Base-by-base conservation (phyloP, 164 flowering plant genomes). In the Warburgia ugandensis region DNA sequence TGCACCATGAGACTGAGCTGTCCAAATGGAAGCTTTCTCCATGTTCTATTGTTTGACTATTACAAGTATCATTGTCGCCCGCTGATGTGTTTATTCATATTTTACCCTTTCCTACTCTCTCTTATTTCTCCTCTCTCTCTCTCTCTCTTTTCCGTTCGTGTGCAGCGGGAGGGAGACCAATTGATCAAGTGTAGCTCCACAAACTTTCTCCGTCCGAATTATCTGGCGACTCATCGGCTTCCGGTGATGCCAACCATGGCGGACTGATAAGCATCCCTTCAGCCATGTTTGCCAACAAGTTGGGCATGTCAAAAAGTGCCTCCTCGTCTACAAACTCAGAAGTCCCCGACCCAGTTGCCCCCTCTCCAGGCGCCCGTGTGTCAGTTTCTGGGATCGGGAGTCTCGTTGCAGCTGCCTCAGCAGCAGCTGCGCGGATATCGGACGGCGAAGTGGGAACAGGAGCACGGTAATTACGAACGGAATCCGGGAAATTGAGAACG, bases 371-470 rank as follows among this genome's bases (percentile, higher is more conserved):
- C 20, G 14, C 16, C 29, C 14, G 29, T 11, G 22, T 16, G 4
- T 5, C 31, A 1, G 29, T 14, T 2, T 16, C 45, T 33, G 64
- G 16, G 50, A 3, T 32, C 3, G 55, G 51, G 6, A 43, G 22
- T 51, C 43, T 55, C 0, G 62, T 30, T 1, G 71, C 78, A 0
- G 89, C 89, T 0, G 88, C 91, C 0, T 45, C 55, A 0, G 73
- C 67, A 0, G 87, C 96, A 0, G 96, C 96, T 0, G 71, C 72
- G 0, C 85, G 66, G 21, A 87, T 80, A 22, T 78, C 87, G 0
- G 51, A 30, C 0, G 82, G 70, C 0, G 82, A 72, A 0, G 72
- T 44, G 1, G 90, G 78, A 0, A 71, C 70, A 2, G 85, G 86
- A 11, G 60, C 31, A 0, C 81, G 77, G 42, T 75, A 76, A 3